Percentiles rank a stretch among this genome's conserved stretches.
Evolutionary conservation across 108 stramenopile genomes (phyloP).

Genomic region (Fragilariopsis cylindrus): DNA sequence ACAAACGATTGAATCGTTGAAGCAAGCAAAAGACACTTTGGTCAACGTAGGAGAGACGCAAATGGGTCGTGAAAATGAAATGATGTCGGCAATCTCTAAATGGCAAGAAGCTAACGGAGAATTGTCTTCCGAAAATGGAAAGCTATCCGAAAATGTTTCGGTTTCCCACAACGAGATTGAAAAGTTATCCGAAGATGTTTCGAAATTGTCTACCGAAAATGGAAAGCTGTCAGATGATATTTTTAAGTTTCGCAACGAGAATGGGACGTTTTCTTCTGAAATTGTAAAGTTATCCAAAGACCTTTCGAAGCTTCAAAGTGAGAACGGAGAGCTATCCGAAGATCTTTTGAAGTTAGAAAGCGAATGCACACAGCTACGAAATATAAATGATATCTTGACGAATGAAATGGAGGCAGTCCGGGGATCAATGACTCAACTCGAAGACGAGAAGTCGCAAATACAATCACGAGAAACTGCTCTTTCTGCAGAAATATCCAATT

Average conservation of each 20-base stretch:
- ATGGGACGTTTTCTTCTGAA: background rate
- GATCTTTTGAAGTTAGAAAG: constrained; percentile 21
- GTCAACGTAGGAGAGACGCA: constrained; percentile 10
- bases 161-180: background rate
- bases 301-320: background rate
- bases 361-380: constrained; percentile 25
- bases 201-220: background rate
- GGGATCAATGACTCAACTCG: constrained; percentile 20
- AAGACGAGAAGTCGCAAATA: constrained; percentile 16
- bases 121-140: background rate
- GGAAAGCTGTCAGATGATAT: background rate
- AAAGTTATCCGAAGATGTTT: background rate
- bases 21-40: constrained; percentile 16
- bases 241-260: background rate
- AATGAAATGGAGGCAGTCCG: constrained; percentile 20
- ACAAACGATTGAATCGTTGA: constrained; percentile 13
- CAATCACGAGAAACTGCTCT: constrained; percentile 14
- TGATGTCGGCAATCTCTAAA: constrained; percentile 18
- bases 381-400: constrained; percentile 17
- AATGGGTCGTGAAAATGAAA: constrained; percentile 26
- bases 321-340: constrained; percentile 11
- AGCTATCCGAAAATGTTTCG: background rate
- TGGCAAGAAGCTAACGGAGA: constrained; percentile 24
- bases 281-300: background rate
- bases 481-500: constrained; percentile 16